phyloP scores from a whole-genome alignment of 2,329 filamentous ascomycete species.

The Juglanconis oblonga region DNA sequence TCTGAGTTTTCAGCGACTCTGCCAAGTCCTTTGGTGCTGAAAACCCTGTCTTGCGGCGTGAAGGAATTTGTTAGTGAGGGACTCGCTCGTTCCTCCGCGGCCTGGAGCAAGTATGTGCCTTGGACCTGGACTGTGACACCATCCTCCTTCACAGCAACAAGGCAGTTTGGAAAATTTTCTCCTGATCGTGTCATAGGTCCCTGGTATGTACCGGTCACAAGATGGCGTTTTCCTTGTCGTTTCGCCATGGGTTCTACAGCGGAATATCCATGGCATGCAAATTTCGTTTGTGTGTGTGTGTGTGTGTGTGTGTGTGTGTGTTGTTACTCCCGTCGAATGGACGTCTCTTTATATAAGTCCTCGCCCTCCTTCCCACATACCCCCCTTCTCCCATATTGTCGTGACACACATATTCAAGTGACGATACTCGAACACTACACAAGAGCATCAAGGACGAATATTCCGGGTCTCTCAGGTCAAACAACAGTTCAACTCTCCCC shows the following conservation, averaged over 20 bases:
- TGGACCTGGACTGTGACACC: not conserved
- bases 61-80: not conserved
- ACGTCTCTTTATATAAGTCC: not conserved
- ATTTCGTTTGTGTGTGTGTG: not conserved
- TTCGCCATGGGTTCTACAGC: not conserved
- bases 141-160: not conserved
- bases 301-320: not conserved
- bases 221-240: not conserved
- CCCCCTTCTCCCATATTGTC: not conserved
- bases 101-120: not conserved
- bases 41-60: not conserved
- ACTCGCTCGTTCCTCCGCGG: not conserved
- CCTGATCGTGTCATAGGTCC: not conserved
- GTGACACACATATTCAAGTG: not conserved
- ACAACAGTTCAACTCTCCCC: not conserved
- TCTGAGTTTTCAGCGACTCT: not conserved
- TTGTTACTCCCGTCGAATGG: not conserved
- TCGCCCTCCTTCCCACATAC: constrained; percentile 3
- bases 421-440: not conserved
- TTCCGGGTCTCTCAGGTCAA: not conserved
- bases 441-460: not conserved
- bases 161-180: not conserved
- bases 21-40: not conserved
- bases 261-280: constrained; percentile 1
- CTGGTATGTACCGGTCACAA: not conserved